Percentiles rank a stretch among this genome's conserved stretches.
These are phyloP conservation scores for Psidium friedrichsthalianum DNA, from an alignment of 345 rosid species.

Conservation along the genomic window DNA sequence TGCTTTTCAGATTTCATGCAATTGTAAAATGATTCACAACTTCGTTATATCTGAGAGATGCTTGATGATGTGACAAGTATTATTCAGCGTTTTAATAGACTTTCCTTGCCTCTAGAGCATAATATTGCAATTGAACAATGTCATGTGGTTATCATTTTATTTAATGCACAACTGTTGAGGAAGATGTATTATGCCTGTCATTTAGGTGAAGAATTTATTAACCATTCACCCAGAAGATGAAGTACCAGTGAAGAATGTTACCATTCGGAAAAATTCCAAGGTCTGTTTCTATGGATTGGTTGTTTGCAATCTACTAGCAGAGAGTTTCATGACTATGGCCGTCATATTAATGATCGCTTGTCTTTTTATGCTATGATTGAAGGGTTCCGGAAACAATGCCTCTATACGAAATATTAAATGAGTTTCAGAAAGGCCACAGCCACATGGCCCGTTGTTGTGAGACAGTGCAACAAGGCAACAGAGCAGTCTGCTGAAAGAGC, in stretches of 20 bases:
- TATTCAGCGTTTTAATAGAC: neutral
- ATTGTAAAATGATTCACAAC: neutral
- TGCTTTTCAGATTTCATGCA: neutral
- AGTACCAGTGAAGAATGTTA: constrained; percentile 70
- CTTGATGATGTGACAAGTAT: neutral
- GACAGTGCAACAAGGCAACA: constrained; percentile 25
- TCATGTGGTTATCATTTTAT: neutral
- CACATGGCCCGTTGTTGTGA: constrained; percentile 96
- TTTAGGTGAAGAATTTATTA: constrained; percentile 76
- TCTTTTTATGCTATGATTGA: neutral
- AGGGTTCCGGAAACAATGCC: constrained; percentile 79
- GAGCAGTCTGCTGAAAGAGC: constrained; percentile 10
- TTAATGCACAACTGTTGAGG: neutral
- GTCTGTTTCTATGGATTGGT: constrained; percentile 18
- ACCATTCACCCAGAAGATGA: constrained; percentile 78
- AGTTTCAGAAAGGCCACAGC: constrained; percentile 98
- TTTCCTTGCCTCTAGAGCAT: neutral
- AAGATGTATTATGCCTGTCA: neutral
- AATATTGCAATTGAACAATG: neutral
- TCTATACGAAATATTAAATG: constrained; percentile 88
- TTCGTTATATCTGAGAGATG: neutral
- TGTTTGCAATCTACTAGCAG: neutral
- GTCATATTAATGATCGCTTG: neutral
- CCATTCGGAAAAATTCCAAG: constrained; percentile 85
- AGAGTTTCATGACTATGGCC: neutral